Conservation (phyloP, 1,284 basidiomycete genomes). For the Boletus mariae region DNA sequence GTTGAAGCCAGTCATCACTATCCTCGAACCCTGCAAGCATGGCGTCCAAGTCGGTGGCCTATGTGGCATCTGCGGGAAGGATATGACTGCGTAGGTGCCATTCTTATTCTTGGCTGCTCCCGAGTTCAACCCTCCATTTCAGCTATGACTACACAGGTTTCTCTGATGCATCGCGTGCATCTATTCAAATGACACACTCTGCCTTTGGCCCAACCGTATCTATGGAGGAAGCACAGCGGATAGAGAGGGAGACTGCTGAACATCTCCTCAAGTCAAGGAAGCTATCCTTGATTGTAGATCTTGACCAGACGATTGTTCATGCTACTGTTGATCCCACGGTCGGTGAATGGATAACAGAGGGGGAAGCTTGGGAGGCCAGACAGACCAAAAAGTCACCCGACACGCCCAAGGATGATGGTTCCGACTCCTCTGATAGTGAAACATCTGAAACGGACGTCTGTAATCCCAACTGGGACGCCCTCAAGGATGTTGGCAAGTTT, state of each 20-base stretch:
- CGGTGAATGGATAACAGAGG: slow-evolving; percentile 92
- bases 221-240: slow-evolving; percentile 82
- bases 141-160: slow-evolving; percentile 83
- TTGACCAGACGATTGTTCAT: slow-evolving; percentile 98
- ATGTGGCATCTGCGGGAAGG: slow-evolving; percentile 91
- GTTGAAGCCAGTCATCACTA: slow-evolving; percentile 55
- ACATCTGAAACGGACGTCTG: slow-evolving; percentile 50
- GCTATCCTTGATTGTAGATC: slow-evolving; percentile 94
- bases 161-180: slow-evolving; percentile 75
- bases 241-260: slow-evolving; percentile 79
- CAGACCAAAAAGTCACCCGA: slow-evolving; percentile 36
- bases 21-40: slow-evolving; percentile 89
- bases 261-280: slow-evolving; percentile 75
- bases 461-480: slow-evolving; percentile 86
- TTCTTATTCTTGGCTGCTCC: slow-evolving; percentile 7
- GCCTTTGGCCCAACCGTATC: slow-evolving; percentile 77
- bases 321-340: slow-evolving; percentile 98
- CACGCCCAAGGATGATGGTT: slow-evolving; percentile 25
- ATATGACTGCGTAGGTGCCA: slow-evolving; percentile 78
- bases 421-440: slow-evolving; percentile 39
- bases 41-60: slow-evolving; percentile 89
- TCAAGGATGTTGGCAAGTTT: slow-evolving; percentile 88
- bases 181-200: slow-evolving; percentile 83
- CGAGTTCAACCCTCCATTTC: slow-evolving; percentile 10
- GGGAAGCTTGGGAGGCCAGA: slow-evolving; percentile 67